Evolutionary conservation across 2,329 filamentous ascomycete genomes (phyloP).

Genomic region (Triangularia setosa): DNA sequence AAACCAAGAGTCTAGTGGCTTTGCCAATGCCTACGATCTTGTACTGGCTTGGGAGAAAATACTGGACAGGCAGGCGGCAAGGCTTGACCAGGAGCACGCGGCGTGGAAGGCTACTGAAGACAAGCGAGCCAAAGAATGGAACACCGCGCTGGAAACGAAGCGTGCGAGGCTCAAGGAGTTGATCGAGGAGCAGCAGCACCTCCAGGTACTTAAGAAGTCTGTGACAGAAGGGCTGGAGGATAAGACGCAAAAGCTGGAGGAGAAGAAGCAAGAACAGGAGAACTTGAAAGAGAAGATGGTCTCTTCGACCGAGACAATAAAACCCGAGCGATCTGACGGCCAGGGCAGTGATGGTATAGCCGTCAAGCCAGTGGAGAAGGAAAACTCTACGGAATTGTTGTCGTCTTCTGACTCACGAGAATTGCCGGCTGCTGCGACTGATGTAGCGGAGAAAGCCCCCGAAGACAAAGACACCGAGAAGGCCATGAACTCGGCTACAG

Average conservation of each 20-base stretch:
- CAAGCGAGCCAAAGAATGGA: conserved; percentile 3
- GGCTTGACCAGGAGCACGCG: conserved; percentile 10
- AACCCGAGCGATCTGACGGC: background rate
- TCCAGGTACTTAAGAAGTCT: background rate
- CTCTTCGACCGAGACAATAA: background rate
- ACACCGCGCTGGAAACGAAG: conserved; percentile 8
- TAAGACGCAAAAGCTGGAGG: background rate
- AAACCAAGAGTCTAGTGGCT: conserved; percentile 3
- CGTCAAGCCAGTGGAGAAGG: background rate
- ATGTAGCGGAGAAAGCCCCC: background rate
- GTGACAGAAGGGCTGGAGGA: background rate
- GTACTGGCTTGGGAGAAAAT: conserved; percentile 12
- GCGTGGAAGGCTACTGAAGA: conserved; percentile 2
- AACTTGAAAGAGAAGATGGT: background rate
- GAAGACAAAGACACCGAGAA: background rate
- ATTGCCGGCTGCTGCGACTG: background rate
- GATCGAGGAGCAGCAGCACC: background rate
- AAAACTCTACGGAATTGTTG: background rate
- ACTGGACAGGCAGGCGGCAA: conserved; percentile 5
- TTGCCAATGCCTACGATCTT: conserved; percentile 12
- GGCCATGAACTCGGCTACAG: background rate
- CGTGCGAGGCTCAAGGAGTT: background rate
- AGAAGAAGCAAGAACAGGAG: background rate
- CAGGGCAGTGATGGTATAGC: background rate
- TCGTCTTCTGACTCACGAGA: background rate